Conservation (phyloP, 129 eudicot species). For the Apium graveolens region DNA sequence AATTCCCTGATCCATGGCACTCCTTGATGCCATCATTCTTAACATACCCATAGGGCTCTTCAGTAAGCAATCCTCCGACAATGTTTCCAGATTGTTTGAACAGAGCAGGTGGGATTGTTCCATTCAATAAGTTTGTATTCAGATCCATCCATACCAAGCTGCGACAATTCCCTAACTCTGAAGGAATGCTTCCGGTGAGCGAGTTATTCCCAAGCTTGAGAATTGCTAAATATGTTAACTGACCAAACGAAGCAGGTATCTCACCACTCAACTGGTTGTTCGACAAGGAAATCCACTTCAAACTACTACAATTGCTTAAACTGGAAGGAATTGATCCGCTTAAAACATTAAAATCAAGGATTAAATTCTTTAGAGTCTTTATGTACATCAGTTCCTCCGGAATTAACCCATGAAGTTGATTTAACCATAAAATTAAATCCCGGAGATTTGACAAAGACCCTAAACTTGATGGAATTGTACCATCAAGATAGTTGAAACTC, state of each 20-base stretch:
- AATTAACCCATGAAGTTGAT: constrained; percentile 63
- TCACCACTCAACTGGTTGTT: constrained; percentile 39
- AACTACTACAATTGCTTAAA: constrained; percentile 41
- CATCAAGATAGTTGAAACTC: constrained; percentile 66
- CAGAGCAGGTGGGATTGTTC: constrained; percentile 64
- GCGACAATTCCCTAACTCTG: constrained; percentile 71
- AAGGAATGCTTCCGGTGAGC: constrained; percentile 57
- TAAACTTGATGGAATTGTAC: constrained; percentile 60
- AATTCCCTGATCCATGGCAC: constrained; percentile 89
- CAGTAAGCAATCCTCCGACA: constrained; percentile 45
- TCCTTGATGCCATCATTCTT: constrained; percentile 74
- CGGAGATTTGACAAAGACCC: constrained; percentile 52
- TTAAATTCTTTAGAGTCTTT: constrained; percentile 40
- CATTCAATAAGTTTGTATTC: constrained; percentile 58
- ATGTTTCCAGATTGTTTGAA: constrained; percentile 79
- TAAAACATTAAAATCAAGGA: constrained; percentile 48
- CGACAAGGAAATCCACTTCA: constrained; percentile 61
- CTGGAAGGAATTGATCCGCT: constrained; percentile 41
- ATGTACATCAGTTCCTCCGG: constrained; percentile 67
- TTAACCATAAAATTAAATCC: constrained; percentile 77
- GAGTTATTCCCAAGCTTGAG: constrained; percentile 89
- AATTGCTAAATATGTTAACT: constrained; percentile 55
- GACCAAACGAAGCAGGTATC: constrained; percentile 67
- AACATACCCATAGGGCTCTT: constrained; percentile 62
- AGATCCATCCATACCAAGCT: constrained; percentile 92